Percentiles rank a stretch among this genome's conserved stretches.
These are phyloP conservation scores for Lactarius hengduanensis DNA, from an alignment of 768 basidiomycete genomes.

Conservation along the genomic window DNA sequence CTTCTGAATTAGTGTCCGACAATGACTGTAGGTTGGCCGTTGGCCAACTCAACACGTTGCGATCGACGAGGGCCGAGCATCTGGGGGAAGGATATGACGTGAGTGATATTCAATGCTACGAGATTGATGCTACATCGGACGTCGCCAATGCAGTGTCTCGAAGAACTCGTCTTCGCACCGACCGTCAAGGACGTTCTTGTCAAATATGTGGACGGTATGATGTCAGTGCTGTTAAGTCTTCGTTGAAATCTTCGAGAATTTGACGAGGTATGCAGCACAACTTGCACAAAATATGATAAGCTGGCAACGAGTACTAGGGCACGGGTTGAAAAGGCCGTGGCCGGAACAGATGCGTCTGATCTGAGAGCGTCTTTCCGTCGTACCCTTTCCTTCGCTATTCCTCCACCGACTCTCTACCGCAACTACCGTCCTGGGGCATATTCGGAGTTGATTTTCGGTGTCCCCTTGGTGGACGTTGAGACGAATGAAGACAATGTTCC, in stretches of 20 bases:
- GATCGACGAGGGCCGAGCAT: not conserved
- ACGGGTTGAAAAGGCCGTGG: not conserved
- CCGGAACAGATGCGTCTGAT: not conserved
- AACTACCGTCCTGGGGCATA: not conserved
- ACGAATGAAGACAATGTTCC: not conserved
- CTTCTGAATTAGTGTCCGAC: not conserved
- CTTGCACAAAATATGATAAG: not conserved
- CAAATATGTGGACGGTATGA: not conserved
- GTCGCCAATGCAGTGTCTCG: not conserved
- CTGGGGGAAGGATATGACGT: not conserved
- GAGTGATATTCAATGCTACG: not conserved
- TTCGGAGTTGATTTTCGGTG: not conserved
- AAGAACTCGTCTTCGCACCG: not conserved
- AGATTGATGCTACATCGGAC: not conserved
- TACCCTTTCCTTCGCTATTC: not conserved
- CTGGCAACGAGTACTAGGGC: not conserved
- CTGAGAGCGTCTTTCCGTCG: not conserved
- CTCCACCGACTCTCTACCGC: not conserved
- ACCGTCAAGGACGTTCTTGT: not conserved
- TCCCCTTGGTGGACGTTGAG: not conserved
- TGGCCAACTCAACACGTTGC: not conserved
- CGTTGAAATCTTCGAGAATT: not conserved
- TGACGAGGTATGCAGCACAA: not conserved
- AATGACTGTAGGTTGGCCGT: not conserved
- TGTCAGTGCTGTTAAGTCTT: not conserved